Evolutionary conservation across 495 filamentous ascomycete species (phyloP).

Genomic region (Podospora comata): DNA sequence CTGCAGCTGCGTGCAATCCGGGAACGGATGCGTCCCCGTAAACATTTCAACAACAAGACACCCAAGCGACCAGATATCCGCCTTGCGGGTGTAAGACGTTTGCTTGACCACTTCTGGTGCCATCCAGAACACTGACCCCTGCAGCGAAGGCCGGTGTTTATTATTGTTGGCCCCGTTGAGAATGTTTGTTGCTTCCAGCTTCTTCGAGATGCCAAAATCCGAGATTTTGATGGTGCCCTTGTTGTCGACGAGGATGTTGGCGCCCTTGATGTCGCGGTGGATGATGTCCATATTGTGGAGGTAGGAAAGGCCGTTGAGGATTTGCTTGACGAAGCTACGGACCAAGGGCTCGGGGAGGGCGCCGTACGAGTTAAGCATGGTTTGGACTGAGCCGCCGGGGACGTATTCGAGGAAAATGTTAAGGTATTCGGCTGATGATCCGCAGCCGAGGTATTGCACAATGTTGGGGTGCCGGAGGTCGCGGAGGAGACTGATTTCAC

Average conservation of each 20-base stretch:
- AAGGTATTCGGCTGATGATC: slow-evolving; percentile 83
- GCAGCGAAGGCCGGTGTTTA: slow-evolving; percentile 83
- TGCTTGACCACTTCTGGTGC: slow-evolving; percentile 97
- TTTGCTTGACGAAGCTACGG: slow-evolving; percentile 95
- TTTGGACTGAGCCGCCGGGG: slow-evolving; percentile 92
- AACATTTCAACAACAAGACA: slow-evolving; percentile 99
- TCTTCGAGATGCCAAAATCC: slow-evolving; percentile 98
- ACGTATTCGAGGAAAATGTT: slow-evolving; percentile 99
- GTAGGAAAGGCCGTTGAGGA: slow-evolving; percentile 90
- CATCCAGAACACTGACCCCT: slow-evolving; percentile 99
- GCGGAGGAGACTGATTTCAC: slow-evolving; percentile 90
- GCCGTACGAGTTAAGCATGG: slow-evolving; percentile 97
- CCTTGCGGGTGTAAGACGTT: slow-evolving; percentile 96
- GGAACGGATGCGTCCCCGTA: slow-evolving; percentile 93
- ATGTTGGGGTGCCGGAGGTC: slow-evolving; percentile 96
- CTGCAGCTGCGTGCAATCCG: slow-evolving; percentile 93
- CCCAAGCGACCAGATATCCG: slow-evolving; percentile 98
- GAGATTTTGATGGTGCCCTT: slow-evolving; percentile 99
- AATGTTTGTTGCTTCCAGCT: slow-evolving; percentile 42
- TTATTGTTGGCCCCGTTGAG: slow-evolving; percentile 61
- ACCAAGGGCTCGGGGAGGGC: slow-evolving; percentile 90
- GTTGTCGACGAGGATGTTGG: slow-evolving; percentile 98
- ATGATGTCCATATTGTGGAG: slow-evolving; percentile 95
- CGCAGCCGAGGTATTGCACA: slow-evolving; percentile 94
- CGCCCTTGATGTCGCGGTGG: slow-evolving; percentile 97